Evolutionary conservation across 2,329 filamentous ascomycete genomes (phyloP), one percentile per base, ranked within the genome.

Genomic region (Fusarium globosum): DNA sequence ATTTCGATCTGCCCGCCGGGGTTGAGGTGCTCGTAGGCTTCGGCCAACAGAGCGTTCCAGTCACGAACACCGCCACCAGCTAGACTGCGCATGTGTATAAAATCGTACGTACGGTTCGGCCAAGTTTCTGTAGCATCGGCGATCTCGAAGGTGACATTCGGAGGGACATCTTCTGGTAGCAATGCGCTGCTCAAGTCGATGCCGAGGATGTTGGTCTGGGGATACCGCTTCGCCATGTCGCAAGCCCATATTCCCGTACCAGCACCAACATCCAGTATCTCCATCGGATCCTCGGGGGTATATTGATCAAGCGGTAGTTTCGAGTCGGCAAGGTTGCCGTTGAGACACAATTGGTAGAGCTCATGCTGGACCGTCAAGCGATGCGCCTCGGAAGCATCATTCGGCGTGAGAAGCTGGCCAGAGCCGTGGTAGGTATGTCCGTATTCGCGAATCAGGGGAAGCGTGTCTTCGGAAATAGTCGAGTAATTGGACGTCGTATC

Each of bases 121-220:
- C 84, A 86, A 8, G 79, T 81, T 35, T 88, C 83, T 68, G 89
- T 87, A 36, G 87, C 84, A 76, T 92, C 89, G 76, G 88, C 88
- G 43, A 91, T 85, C 65, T 88, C 82, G 76, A 91, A 91, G 8
- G 82, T 84, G 28, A 91, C 85, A 73, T 92, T 92, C 23, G 88
- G 84, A 12, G 90, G 89, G 13, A 91, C 86, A 33, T 80, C 78
- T 14, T 78, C 82, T 21, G 81, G 82, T 48, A 83, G 76, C 39
- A 85, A 79, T n/a, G 83, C 82, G 33, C 80, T 80, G 26, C 81
- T 84, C 26, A 85, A 73, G 65, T 86, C 85, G 46, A 85, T 79
- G 36, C 83, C 83, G 35, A 83, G 80, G 20, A 86, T 81, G 8
- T 79, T 77, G 33, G 81, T 82, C 33, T 81, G 78, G 6, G 85